Base-by-base conservation (phyloP, 2,329 filamentous ascomycete genomes). In the Aspergillus cejpii region DNA sequence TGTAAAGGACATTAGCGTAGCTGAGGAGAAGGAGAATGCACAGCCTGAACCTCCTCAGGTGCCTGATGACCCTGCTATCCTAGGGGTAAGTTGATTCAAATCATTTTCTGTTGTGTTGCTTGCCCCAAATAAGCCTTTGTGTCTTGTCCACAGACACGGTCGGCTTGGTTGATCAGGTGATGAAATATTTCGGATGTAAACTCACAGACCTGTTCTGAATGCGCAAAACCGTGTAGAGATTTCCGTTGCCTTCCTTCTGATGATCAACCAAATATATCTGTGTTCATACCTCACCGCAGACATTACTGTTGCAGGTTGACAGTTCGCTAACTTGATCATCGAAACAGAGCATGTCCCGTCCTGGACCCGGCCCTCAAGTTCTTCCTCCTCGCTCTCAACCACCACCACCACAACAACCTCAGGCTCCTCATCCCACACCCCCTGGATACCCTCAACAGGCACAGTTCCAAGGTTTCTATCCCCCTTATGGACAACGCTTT, bases 221-320 rank as follows among this genome's bases (percentile, higher is more conserved):
- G 89, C 89, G 94, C 53, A 88, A 76, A 84, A 75, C 78, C 79
- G 75, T 95, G 90, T 94, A 83, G 90, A 95, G 73, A 81, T 84
- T 85, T 95, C 90, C 89, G 90, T 95, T 96, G 90, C 89, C 90
- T 96, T 96, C 90, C 90, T 96, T 95, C 89, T 96, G 89, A 95
- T 42, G 57, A 65, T 57, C 58, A 56, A 44, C 43, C 34, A 39
- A 44, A 51, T 54, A 37, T 39, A 41, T 24, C 42, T 24, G 45
- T 43, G 17, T 37, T 41, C 20, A 49, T 19, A 8, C 50, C 33
- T 21, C n/a, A 12, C 14, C 17, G 12, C 19, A 27, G 6, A 17
- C n/a, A 14, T 33, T 38, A 15, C 12, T 33, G 51, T 48, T 41
- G 21, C 24, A 43, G 42, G 43, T 37, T 43, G 39, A 39, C 31